Percentiles rank a stretch among this genome's conserved stretches.
These are phyloP conservation scores for Bacidia rubella DNA, from an alignment of 495 filamentous ascomycete genomes.

Conservation along the genomic window DNA sequence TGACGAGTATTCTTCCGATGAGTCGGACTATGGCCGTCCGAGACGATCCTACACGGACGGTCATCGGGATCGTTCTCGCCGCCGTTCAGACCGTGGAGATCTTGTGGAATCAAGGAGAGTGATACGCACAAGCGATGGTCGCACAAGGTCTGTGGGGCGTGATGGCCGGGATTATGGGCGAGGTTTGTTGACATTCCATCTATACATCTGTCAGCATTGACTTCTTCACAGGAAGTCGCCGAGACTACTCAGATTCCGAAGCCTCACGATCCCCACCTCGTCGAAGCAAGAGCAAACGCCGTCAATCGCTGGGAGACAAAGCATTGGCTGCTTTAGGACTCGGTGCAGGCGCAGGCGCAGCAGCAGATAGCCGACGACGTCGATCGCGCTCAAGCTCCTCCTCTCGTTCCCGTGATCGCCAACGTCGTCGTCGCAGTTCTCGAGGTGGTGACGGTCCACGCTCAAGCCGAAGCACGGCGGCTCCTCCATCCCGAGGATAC, in stretches of 20 bases:
- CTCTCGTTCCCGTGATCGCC: constrained; percentile 22
- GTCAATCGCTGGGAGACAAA: constrained; percentile 63
- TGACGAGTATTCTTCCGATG: constrained; percentile 22
- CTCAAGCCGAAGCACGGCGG: neutral
- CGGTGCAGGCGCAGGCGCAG: constrained; percentile 41
- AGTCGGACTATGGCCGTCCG: constrained; percentile 12
- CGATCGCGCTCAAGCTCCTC: constrained; percentile 14
- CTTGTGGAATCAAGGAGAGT: constrained; percentile 13
- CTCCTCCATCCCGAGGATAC: neutral
- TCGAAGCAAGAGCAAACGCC: constrained; percentile 21
- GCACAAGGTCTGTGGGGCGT: constrained; percentile 15
- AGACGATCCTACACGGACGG: constrained; percentile 9
- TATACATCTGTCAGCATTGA: too few relatives aligned
- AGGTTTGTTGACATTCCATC: too few relatives aligned
- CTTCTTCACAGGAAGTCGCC: constrained; percentile 10
- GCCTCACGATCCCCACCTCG: constrained; percentile 18
- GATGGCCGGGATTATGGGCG: neutral
- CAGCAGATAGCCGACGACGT: constrained; percentile 17
- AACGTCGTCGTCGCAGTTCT: constrained; percentile 37
- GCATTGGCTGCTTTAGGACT: constrained; percentile 55
- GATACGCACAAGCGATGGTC: constrained; percentile 10
- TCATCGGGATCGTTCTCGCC: constrained; percentile 4
- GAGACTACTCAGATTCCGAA: constrained; percentile 20
- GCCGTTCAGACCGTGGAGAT: constrained; percentile 11
- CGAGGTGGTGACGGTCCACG: constrained; percentile 11